These are phyloP conservation scores for Yamadazyma ubonensis DNA, from an alignment of 805 yeast species.

Conservation along the genomic window DNA sequence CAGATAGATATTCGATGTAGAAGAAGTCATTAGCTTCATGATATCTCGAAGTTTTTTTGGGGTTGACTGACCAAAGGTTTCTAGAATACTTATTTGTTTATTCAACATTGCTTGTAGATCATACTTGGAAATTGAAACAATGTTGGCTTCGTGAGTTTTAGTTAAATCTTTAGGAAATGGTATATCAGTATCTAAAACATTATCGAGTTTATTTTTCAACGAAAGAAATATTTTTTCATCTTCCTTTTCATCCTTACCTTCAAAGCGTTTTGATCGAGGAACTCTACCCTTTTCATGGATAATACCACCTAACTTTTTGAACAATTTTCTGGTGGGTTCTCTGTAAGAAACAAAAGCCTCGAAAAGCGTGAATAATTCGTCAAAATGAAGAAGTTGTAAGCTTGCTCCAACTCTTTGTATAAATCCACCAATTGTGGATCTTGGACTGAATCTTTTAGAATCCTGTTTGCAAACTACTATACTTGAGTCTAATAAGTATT, in stretches of 20 bases:
- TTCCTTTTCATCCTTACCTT: constrained; percentile 8
- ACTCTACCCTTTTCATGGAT: constrained; percentile 1
- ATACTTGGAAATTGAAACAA: constrained; percentile 46
- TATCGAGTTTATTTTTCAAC: constrained; percentile 16
- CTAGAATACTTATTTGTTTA: constrained; percentile 53
- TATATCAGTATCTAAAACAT: constrained; percentile 10
- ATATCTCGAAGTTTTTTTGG: constrained; percentile 44
- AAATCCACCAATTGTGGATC: constrained; percentile 32
- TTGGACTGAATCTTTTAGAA: constrained; percentile 7
- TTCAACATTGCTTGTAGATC: constrained; percentile 52
- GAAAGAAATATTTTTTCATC: constrained; percentile 18
- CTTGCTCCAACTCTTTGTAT: constrained; percentile 32
- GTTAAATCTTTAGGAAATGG: constrained; percentile 9
- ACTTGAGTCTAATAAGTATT: background rate
- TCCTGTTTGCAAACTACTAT: constrained; percentile 1
- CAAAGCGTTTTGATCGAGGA: no score
- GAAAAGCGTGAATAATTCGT: constrained; percentile 33
- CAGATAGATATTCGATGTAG: constrained; percentile 36
- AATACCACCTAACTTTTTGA: constrained; percentile 16
- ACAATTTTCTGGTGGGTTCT: constrained; percentile 23
- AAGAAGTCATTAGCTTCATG: constrained; percentile 46
- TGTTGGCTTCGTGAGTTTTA: constrained; percentile 10
- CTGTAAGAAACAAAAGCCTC: constrained; percentile 37
- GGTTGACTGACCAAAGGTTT: constrained; percentile 50
- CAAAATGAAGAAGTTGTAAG: constrained; percentile 34